These are phyloP conservation scores for Lithospermum erythrorhizon DNA, from an alignment of 257 asterid species.

Conservation along the genomic window DNA sequence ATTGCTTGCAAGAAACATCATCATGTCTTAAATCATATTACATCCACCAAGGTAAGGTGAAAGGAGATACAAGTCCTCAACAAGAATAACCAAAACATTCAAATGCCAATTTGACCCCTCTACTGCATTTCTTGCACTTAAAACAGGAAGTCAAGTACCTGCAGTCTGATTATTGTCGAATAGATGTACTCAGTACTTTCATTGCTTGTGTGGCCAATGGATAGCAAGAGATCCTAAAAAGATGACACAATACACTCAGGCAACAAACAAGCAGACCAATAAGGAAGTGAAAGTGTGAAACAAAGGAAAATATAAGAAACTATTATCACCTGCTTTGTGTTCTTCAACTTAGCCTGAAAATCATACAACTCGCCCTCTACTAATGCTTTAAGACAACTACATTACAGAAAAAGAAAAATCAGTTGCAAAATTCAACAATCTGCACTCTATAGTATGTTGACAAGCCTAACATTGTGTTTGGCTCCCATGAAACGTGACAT, in stretches of 20 bases:
- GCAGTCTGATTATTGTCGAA: conserved; percentile 76
- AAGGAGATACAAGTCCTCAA: too few relatives aligned
- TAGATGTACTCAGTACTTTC: conserved; percentile 89
- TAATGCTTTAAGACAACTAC: conserved; percentile 79
- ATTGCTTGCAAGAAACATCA: too few relatives aligned
- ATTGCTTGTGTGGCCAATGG: conserved; percentile 74
- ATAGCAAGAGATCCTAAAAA: conserved; percentile 73
- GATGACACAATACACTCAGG: conserved; percentile 4
- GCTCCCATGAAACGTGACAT: too few relatives aligned
- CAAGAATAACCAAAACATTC: too few relatives aligned
- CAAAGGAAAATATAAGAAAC: neutral
- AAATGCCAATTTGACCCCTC: neutral
- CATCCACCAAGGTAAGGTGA: too few relatives aligned
- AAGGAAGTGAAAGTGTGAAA: neutral
- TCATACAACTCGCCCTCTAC: conserved; percentile 72
- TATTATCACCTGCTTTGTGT: conserved; percentile 60
- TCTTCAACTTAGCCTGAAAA: conserved; percentile 47
- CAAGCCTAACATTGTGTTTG: too few relatives aligned
- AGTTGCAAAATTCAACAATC: neutral
- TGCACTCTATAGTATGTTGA: too few relatives aligned
- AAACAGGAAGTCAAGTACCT: conserved; percentile 39
- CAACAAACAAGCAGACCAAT: neutral
- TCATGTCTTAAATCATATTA: too few relatives aligned
- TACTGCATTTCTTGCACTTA: neutral
- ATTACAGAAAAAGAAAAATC: conserved; percentile 19